These are phyloP conservation scores for Saccharum officinarum DNA, from an alignment of 176 grass and related monocot species.

Conservation along the genomic window DNA sequence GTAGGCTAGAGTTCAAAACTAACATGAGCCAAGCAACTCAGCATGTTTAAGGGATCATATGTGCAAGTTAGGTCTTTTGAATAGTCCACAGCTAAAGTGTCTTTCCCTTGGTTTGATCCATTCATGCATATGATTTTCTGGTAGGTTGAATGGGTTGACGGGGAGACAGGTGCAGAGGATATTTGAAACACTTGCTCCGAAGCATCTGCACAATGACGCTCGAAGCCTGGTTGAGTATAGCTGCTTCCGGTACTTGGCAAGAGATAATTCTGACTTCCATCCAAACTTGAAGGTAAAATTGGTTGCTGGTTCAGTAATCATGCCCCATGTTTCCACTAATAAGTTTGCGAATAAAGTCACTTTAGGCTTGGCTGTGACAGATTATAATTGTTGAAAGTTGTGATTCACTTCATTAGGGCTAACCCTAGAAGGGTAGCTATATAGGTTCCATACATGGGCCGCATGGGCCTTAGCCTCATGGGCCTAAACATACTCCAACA, in stretches of 20 bases:
- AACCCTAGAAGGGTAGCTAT: no score
- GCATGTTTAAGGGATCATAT: neutral
- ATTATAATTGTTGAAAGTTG: no score
- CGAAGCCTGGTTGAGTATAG: slow-evolving; percentile 92
- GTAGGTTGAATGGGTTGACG: slow-evolving; percentile 85
- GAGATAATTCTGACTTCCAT: slow-evolving; percentile 82
- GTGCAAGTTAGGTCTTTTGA: neutral
- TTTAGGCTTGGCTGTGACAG: slow-evolving; percentile 7
- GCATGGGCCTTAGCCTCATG: no score
- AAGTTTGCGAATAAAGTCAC: neutral
- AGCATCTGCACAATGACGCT: slow-evolving; percentile 59
- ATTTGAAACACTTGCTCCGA: slow-evolving; percentile 72
- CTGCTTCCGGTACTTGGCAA: slow-evolving; percentile 92
- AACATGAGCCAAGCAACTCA: neutral
- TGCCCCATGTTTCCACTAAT: neutral
- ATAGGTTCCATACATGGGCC: no score
- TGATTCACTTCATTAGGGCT: no score
- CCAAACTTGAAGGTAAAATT: slow-evolving; percentile 76
- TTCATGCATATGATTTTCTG: slow-evolving; percentile 37
- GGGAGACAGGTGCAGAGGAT: slow-evolving; percentile 81
- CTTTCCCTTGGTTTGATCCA: slow-evolving; percentile 7
- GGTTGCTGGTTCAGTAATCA: slow-evolving; percentile 24
- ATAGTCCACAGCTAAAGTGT: neutral
- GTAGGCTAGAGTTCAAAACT: neutral
- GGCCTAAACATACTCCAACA: no score